A percentile compares a stretch with the other conserved stretches of the same genome.
Conservation (phyloP, 768 basidiomycete genomes). For the Strobilomyces confusus region DNA sequence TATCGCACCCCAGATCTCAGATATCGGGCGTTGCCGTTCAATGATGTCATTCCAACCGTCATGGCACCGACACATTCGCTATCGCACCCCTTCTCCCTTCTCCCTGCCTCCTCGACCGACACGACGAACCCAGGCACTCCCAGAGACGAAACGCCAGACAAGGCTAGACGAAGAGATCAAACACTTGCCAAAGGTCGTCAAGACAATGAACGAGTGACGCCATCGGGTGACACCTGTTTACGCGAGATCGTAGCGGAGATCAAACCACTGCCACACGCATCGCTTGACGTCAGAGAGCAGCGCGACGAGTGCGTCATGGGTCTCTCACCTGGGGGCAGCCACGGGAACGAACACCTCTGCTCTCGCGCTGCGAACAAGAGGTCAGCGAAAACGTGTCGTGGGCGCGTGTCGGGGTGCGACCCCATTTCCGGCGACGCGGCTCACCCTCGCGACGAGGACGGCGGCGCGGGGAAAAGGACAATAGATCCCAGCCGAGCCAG, state of each 20-base stretch:
- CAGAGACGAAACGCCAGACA: not conserved
- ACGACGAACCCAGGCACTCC: not conserved
- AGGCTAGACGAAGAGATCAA: not conserved
- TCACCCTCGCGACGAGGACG: not conserved
- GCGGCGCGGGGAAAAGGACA: not conserved
- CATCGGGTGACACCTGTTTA: conserved; percentile 30
- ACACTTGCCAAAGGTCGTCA: conserved; percentile 24
- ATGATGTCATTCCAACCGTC: conserved; percentile 29
- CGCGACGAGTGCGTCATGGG: conserved; percentile 21
- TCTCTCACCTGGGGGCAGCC: conserved; percentile 74
- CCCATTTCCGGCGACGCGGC: conserved; percentile 12
- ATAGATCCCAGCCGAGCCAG: not conserved
- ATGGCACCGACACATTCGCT: not conserved
- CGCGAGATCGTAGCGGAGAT: conserved; percentile 58
- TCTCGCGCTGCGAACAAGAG: conserved; percentile 42
- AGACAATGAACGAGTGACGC: conserved; percentile 33
- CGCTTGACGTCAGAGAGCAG: conserved; percentile 27
- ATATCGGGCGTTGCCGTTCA: conserved; percentile 26
- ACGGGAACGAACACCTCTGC: conserved; percentile 89
- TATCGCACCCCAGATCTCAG: conserved; percentile 33
- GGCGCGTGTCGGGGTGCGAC: conserved; percentile 10
- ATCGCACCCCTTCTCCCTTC: not conserved
- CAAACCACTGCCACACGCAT: conserved; percentile 42
- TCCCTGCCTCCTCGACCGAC: not conserved
- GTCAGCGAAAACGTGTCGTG: conserved; percentile 16